Evolutionary conservation across 352 stramenopile species (phyloP).

Genomic region (Phytophthora ramorum): DNA sequence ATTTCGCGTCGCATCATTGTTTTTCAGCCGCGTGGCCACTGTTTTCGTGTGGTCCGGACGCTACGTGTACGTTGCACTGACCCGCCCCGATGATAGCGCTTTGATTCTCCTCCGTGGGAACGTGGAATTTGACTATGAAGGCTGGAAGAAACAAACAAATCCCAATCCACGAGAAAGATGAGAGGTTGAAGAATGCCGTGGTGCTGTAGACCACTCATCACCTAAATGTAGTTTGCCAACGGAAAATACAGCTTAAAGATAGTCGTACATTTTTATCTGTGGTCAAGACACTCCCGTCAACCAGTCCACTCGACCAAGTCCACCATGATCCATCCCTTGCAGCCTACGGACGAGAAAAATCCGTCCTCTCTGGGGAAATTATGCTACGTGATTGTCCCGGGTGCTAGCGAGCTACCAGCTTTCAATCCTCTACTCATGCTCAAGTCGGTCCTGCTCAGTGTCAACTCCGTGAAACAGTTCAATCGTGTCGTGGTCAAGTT

Average conservation of each 20-base stretch:
- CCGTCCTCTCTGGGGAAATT: not conserved
- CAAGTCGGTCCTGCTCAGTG: slow-evolving; percentile 2
- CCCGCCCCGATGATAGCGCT: not conserved
- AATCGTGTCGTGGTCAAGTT: not conserved
- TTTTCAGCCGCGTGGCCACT: slow-evolving; percentile 9
- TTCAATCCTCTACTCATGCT: slow-evolving; percentile 13
- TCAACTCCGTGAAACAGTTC: slow-evolving; percentile 9
- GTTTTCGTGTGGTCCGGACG: slow-evolving; percentile 14
- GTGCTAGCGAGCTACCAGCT: slow-evolving; percentile 4
- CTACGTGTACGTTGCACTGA: slow-evolving; percentile 6
- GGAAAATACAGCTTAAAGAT: not conserved
- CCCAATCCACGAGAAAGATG: too few relatives aligned
- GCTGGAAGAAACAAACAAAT: slow-evolving; percentile 11
- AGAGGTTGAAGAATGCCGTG: not conserved
- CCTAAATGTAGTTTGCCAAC: too few relatives aligned
- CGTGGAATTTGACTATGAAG: slow-evolving; percentile 13
- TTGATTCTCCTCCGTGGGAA: slow-evolving; percentile 14
- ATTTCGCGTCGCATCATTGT: slow-evolving; percentile 5
- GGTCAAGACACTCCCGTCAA: not conserved
- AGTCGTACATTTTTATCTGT: not conserved
- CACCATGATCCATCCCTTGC: slow-evolving; percentile 4
- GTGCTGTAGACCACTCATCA: too few relatives aligned
- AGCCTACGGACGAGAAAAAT: not conserved
- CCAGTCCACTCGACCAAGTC: not conserved
- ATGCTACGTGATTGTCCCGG: slow-evolving; percentile 9